Evolutionary conservation across 2,329 filamentous ascomycete genomes (phyloP).

Genomic region (Neofusicoccum laricinum): DNA sequence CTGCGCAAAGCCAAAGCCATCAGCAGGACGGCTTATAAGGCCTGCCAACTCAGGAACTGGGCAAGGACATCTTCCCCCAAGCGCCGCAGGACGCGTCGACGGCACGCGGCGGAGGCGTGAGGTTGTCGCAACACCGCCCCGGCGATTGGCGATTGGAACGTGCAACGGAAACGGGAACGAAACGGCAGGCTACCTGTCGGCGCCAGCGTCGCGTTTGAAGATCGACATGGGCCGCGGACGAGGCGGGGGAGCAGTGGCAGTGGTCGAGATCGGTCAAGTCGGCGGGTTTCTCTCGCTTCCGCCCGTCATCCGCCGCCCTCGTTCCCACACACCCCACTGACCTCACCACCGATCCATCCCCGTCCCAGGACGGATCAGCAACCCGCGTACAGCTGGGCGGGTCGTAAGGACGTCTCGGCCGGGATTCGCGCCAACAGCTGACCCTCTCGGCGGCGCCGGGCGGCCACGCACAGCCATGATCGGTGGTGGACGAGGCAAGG

Average conservation of each 20-base stretch:
- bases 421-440: background rate
- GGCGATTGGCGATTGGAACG: background rate
- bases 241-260: background rate
- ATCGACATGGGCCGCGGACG: background rate
- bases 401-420: conserved; percentile 2
- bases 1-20: no score
- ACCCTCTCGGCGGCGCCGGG: conserved; percentile 4
- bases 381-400: background rate
- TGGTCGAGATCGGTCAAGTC: background rate
- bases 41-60: no score
- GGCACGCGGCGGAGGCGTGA: background rate
- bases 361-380: background rate
- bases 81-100: background rate
- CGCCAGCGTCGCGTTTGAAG: background rate
- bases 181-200: background rate
- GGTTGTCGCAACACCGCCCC: background rate
- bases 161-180: background rate
- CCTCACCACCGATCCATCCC: background rate
- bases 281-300: background rate
- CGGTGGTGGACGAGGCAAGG: background rate
- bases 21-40: no score
- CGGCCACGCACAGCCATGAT: conserved; percentile 11
- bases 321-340: background rate
- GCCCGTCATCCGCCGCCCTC: background rate
- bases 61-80: no score